A percentile compares a stretch with the other conserved stretches of the same genome.
These are phyloP conservation scores for Acidomyces sp. DNA, from an alignment of 495 filamentous ascomycete species.

Conservation along the genomic window DNA sequence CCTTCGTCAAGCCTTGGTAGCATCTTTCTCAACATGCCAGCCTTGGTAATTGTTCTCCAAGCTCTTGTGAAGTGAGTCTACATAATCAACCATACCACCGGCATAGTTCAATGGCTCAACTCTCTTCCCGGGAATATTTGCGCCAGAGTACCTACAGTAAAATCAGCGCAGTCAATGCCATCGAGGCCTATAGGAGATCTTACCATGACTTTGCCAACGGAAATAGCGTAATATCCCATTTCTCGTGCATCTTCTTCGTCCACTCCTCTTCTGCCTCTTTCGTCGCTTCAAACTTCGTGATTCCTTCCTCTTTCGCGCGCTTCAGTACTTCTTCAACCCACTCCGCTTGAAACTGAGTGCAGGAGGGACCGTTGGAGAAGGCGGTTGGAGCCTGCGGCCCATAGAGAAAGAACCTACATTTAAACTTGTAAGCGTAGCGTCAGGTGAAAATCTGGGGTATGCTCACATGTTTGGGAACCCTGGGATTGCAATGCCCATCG, in stretches of 20 bases:
- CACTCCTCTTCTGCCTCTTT: slow-evolving; percentile 28
- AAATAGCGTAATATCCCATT: slow-evolving; percentile 11
- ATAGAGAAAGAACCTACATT: slow-evolving; percentile 42
- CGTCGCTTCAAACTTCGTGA: slow-evolving; percentile 33
- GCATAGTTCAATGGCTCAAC: slow-evolving; percentile 16
- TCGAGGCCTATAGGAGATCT: neutral
- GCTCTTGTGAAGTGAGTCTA: neutral
- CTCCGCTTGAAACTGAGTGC: slow-evolving; percentile 38
- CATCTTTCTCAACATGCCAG: slow-evolving; percentile 9
- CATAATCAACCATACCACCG: slow-evolving; percentile 13
- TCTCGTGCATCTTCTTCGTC: slow-evolving; percentile 21
- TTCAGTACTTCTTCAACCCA: slow-evolving; percentile 39
- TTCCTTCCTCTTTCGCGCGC: slow-evolving; percentile 24
- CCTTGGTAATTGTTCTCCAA: slow-evolving; percentile 14
- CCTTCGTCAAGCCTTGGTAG: no score
- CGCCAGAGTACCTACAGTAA: neutral
- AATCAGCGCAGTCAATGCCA: neutral
- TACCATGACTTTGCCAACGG: slow-evolving; percentile 11
- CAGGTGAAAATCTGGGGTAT: slow-evolving; percentile 16
- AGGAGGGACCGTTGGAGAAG: slow-evolving; percentile 41
- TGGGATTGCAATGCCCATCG: slow-evolving; percentile 32
- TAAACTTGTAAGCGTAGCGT: no score
- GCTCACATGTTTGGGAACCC: slow-evolving; percentile 12
- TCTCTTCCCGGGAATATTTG: slow-evolving; percentile 11
- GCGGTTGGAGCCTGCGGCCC: slow-evolving; percentile 38